Conservation (phyloP, 495 filamentous ascomycete species). For the Staphylotrichum tortipilum region DNA sequence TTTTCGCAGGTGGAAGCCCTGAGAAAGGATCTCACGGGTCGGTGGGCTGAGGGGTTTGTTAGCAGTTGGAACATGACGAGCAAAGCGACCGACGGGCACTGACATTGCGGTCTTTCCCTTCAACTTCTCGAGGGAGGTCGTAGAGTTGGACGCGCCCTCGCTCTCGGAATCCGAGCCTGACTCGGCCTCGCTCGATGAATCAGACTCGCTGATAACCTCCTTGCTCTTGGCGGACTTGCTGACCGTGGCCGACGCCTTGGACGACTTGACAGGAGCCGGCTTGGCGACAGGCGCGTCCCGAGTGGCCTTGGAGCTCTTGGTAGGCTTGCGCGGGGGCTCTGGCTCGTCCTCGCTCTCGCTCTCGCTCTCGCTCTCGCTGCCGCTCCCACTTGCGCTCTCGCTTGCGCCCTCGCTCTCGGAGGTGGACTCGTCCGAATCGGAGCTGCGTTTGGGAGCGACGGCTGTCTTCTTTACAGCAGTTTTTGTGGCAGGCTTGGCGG, state of each 20-base stretch:
- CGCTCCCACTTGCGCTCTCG: constrained; percentile 20
- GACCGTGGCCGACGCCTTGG: background rate
- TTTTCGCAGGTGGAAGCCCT: constrained; percentile 26
- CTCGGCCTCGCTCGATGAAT: constrained; percentile 7
- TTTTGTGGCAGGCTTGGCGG: background rate
- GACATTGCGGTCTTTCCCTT: constrained; percentile 18
- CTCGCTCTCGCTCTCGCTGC: constrained; percentile 21
- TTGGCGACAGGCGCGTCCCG: constrained; percentile 3
- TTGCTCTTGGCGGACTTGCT: constrained; percentile 11
- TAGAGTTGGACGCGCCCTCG: constrained; percentile 16
- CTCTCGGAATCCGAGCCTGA: constrained; percentile 17
- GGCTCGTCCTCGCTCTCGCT: constrained; percentile 23
- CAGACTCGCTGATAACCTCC: constrained; percentile 20
- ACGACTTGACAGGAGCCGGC: background rate
- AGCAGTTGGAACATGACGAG: too few relatives aligned
- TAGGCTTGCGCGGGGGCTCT: constrained; percentile 7
- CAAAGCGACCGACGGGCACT: constrained; percentile 1
- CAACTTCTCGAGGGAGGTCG: constrained; percentile 20
- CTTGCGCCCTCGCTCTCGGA: constrained; percentile 6
- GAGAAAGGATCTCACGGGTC: constrained; percentile 17
- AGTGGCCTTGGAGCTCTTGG: background rate
- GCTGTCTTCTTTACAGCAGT: background rate
- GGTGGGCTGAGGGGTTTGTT: constrained; percentile 5
- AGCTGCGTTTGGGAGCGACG: too few relatives aligned
- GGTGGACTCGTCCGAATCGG: constrained; percentile 10